A percentile compares a stretch with the other conserved stretches of the same genome.
Evolutionary conservation across 2,329 filamentous ascomycete genomes (phyloP).

Genomic region (Alternaria triticina): DNA sequence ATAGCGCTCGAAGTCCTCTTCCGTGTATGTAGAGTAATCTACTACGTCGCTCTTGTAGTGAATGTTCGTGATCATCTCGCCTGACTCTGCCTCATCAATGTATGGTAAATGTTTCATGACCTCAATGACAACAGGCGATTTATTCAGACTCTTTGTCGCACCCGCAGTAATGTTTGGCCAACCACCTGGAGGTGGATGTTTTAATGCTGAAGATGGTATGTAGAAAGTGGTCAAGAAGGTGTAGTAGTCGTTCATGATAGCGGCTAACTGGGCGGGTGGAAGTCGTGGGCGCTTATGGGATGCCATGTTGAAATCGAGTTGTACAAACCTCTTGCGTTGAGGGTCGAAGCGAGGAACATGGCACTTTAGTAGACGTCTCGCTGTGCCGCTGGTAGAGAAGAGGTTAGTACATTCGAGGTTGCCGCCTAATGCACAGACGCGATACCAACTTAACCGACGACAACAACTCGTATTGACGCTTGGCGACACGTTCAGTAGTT

Average conservation of each 20-base stretch:
- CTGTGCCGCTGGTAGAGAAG: neutral
- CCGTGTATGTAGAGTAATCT: neutral
- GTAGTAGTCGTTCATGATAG: constrained; percentile 15
- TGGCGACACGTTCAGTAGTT: neutral
- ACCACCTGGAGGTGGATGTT: constrained; percentile 6
- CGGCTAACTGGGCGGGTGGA: neutral
- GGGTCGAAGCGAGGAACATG: neutral
- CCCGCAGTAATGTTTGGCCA: constrained; percentile 16
- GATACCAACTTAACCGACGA: neutral
- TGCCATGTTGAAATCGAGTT: neutral
- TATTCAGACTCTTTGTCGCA: neutral
- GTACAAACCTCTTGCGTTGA: neutral
- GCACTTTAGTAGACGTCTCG: neutral
- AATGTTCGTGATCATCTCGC: constrained; percentile 6
- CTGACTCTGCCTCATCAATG: neutral
- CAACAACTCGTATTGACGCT: neutral
- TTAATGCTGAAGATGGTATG: constrained; percentile 6
- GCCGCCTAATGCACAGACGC: neutral
- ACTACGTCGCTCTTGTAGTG: constrained; percentile 12
- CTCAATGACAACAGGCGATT: constrained; percentile 9
- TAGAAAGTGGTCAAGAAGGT: constrained; percentile 14
- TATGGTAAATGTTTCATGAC: constrained; percentile 16
- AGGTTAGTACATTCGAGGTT: neutral
- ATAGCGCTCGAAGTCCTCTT: neutral
- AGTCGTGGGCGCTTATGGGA: neutral